Base-by-base conservation (phyloP, 768 basidiomycete genomes). In the Serendipita sp. region DNA sequence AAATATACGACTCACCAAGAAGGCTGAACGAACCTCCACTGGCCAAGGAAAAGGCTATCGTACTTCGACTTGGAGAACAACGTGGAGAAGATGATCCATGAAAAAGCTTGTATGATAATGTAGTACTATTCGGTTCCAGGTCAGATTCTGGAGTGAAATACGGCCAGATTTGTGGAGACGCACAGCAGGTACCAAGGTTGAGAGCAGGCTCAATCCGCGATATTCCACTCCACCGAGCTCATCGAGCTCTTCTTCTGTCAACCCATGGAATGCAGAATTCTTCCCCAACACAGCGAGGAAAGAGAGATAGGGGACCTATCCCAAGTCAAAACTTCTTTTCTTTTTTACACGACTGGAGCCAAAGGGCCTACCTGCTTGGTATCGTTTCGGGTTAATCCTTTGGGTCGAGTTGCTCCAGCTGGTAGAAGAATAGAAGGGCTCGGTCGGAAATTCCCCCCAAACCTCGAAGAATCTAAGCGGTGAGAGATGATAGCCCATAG, bases 101-200 rank as follows among this genome's bases (percentile, higher is more conserved):
- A 74, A 2, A 88, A 61, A 3, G 94, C 67, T 69, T 95, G 93
- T 0, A 79, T 70, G 20, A 76, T 76, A 51, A 95, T 68, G 67
- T 88, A 86, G 70, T 97, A 98, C 93, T 95, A 65, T n/a, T 11
- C 58, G 20, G 42, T n/a, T n/a, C n/a, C n/a, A n/a, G n/a, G n/a
- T n/a, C n/a, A n/a, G n/a, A n/a, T n/a, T n/a, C n/a, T n/a, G n/a
- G n/a, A n/a, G n/a, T n/a, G n/a, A n/a, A n/a, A n/a, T n/a, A n/a
- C n/a, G n/a, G n/a, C n/a, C n/a, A n/a, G n/a, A n/a, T n/a, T n/a
- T 31, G 22, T 30, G 7, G 14, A 48, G n/a, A 71, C 74, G 69
- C 61, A 73, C 73, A 3, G 65, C 65, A 1, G 70, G 63, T 24
- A 75, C 73, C 50, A 74, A 70, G 66, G 68, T 72, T 13, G 71